Evolutionary conservation across 768 basidiomycete species (phyloP).

Genomic region (Phaeotremella fagi): DNA sequence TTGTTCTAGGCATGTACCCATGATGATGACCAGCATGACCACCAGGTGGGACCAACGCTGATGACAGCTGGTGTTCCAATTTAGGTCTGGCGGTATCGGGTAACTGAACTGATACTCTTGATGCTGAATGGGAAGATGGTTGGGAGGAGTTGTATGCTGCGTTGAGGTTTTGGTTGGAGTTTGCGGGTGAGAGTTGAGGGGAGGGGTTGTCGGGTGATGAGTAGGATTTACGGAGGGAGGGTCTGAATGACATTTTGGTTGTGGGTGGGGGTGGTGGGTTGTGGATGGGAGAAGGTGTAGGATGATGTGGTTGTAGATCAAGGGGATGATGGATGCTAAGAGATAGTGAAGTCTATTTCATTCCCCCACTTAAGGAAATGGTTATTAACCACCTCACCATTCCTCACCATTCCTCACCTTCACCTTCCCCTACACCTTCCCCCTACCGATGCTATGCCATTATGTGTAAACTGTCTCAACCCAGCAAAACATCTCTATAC

Average conservation of each 20-base stretch:
- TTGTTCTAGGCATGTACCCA: conserved; percentile 29
- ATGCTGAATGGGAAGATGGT: conserved; percentile 11
- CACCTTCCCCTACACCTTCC: too few relatives aligned
- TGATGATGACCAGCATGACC: not conserved
- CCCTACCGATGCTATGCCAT: too few relatives aligned
- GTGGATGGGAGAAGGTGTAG: not conserved
- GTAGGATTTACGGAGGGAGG: conserved; percentile 19
- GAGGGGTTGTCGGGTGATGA: conserved; percentile 26
- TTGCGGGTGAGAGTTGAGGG: not conserved
- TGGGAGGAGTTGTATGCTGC: not conserved
- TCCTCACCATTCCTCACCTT: too few relatives aligned
- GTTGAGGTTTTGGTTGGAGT: not conserved
- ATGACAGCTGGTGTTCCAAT: conserved; percentile 8
- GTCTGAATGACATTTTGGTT: conserved; percentile 15
- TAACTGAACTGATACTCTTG: conserved; percentile 16
- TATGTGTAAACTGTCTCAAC: conserved; percentile 45
- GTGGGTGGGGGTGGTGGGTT: not conserved
- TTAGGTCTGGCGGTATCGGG: conserved; percentile 9
- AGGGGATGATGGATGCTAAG: not conserved
- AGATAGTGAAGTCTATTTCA: not conserved
- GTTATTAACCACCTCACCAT: too few relatives aligned
- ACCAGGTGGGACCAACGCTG: conserved; percentile 12
- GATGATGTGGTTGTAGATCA: not conserved
- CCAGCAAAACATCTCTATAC: conserved; percentile 44
- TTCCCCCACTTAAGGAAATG: too few relatives aligned